phyloP scores from a whole-genome alignment of 768 basidiomycete genomes.

The Royoungia palumana region DNA sequence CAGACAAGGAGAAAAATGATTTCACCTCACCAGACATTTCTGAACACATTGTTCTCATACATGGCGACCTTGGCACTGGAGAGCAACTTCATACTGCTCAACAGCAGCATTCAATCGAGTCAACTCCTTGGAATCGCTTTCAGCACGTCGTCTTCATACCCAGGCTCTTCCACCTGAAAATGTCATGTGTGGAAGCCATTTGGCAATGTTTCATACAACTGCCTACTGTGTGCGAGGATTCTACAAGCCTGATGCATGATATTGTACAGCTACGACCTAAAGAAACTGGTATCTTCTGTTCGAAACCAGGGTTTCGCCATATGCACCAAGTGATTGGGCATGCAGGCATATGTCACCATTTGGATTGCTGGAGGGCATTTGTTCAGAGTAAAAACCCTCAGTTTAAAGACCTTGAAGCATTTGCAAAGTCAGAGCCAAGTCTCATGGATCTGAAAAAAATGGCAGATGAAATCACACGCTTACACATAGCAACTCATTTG shows the following conservation, averaged over 20 bases:
- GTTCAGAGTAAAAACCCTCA: constrained; percentile 7
- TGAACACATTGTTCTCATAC: not conserved
- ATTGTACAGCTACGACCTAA: constrained; percentile 19
- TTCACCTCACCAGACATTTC: not conserved
- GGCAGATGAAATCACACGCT: constrained; percentile 15
- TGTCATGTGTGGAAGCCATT: constrained; percentile 26
- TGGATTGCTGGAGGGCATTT: constrained; percentile 31
- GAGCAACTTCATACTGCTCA: not conserved
- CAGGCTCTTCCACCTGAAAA: constrained; percentile 36
- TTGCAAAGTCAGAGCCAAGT: constrained; percentile 1
- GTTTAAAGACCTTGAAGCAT: constrained; percentile 10
- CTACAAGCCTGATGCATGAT: constrained; percentile 19
- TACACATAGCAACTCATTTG: constrained; percentile 1
- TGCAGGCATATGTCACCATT: constrained; percentile 18
- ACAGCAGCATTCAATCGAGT: not conserved
- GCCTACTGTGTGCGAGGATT: not conserved
- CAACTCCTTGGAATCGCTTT: constrained; percentile 20
- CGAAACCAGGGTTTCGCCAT: constrained; percentile 32
- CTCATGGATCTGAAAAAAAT: constrained; percentile 29
- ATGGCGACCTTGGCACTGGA: not conserved
- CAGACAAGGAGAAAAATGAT: not conserved
- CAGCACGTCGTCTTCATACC: constrained; percentile 34
- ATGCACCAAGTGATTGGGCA: constrained; percentile 38
- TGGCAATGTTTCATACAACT: constrained; percentile 16
- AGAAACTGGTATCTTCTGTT: not conserved